Conservation (phyloP, 2,329 filamentous ascomycete genomes). For the Phialophora tarda region DNA sequence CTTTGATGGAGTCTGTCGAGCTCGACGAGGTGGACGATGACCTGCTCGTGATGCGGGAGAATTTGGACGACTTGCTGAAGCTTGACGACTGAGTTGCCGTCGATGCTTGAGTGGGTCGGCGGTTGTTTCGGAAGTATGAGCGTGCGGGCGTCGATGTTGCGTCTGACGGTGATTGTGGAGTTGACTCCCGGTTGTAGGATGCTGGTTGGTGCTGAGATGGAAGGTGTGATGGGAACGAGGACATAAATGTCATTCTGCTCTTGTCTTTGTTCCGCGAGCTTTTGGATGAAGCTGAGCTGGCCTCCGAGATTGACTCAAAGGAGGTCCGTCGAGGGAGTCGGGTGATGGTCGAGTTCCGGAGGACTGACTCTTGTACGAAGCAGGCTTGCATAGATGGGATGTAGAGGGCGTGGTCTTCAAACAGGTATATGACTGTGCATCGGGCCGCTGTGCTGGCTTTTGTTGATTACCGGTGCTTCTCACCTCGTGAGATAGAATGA, state of each 20-base stretch:
- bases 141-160: background rate
- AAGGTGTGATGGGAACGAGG: constrained; percentile 19
- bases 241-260: constrained; percentile 21
- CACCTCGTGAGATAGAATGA: background rate
- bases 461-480: background rate
- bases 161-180: background rate
- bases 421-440: background rate
- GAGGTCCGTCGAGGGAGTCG: background rate
- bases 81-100: constrained; percentile 7
- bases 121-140: constrained; percentile 11
- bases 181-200: background rate
- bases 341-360: constrained; percentile 6
- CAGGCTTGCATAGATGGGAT: constrained; percentile 16
- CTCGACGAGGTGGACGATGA: constrained; percentile 10
- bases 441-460: background rate
- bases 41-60: constrained; percentile 13
- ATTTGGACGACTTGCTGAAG: constrained; percentile 11
- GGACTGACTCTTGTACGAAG: constrained; percentile 11
- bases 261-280: background rate
- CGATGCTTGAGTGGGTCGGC: constrained; percentile 15
- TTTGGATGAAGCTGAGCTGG: constrained; percentile 1
- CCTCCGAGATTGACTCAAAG: background rate
- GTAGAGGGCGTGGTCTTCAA: background rate
- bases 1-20: constrained; percentile 3
- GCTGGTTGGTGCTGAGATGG: constrained; percentile 17